Base-by-base conservation (phyloP, 306 rosid genomes). In the Cucurbita maxima region DNA sequence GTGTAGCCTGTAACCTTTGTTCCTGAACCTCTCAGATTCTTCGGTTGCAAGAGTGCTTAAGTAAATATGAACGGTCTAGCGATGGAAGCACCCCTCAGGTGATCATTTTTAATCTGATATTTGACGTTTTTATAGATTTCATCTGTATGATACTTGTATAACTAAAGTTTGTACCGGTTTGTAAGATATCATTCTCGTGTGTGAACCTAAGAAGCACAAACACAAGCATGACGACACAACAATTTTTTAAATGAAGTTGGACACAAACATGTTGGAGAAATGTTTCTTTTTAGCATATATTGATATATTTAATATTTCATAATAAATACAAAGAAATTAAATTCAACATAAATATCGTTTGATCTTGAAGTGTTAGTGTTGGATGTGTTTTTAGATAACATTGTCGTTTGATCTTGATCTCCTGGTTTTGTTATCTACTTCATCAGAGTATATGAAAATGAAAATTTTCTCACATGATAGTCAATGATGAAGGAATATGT, bases 51-150 rank as follows among this genome's bases (percentile, higher is more conserved):
- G 97, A 91, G 79, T 85, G 83, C 84, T 86, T 95, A 78, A 87
- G 90, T 81, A 88, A 95, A 83, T 95, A 95, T 53, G 99, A 95
- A 75, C 61, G 96, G 75, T 76, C 96, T 56, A 88, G 83, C 76
- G 99, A 88, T 82, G 92, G 96, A 57, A 91, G 86, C 86, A 87
- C 97, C 16, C 92, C 99, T 75, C 99, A 91, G 97, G 99, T 95
- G 81, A 76, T 67, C 36, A 55, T 52, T 18, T n/a, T 60, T 57
- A 66, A 76, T 55, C 48, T 76, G 40, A 13, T 78, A 43, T 13
- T 76, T 8, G 44, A 38, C 8, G 15, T 16, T 61, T 41, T 81
- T 51, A 3, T 12, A 3, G 10, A 34, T 56, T 25, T 36, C 57
- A 36, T 43, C 12, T 68, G 73, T 68, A 68, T 67, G 19, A 19